Evolutionary conservation across 257 asterid genomes (phyloP), one percentile per base, ranked within the genome.

Genomic region (Scutellaria minor): DNA sequence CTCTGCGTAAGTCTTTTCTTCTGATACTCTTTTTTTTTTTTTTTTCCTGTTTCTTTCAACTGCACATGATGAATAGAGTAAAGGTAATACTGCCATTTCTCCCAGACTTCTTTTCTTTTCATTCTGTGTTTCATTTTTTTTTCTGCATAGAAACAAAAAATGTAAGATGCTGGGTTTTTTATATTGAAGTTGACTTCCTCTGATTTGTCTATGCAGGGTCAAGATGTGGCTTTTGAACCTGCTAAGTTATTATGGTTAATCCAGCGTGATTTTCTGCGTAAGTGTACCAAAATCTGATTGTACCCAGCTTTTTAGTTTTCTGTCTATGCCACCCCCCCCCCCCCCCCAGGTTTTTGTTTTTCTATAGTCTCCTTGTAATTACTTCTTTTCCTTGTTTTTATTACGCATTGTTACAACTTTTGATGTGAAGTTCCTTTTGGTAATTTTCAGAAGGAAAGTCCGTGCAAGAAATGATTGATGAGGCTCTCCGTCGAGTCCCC

Each of bases 191-290:
- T 72, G 41, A 45, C 42, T 37, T 35, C 6, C 66, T 48, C 74
- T 78, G 64, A 71, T 77, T 50, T 63, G 65, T 77, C 76, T 68
- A 41, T 81, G 83, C 85, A 92, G 99, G 99, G 98, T 62, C 89
- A 90, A 83, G 99, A 87, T 78, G 91, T 95, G 80, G 98, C 98
- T 51, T 95, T 95, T 74, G 96, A 88, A 82, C 98, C 98, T 40
- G 98, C 99, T 56, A 95, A 92, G 81, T 89, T 95, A 67, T 85
- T 95, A 69, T 95, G 99, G 99, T 84, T 95, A 79, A 95, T 95
- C 82, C 99, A 95, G 82, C 98, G 98, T 68, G 99, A 95, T 81
- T 95, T 95, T 77, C 87, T 92, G 68, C 97, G 99, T 95, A 83
- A 80, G 98, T 84, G 6, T 66, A 7, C 64, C 56, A 10, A n/a